Evolutionary conservation across 345 rosid genomes (phyloP).

Genomic region (Microthlaspi erraticum): DNA sequence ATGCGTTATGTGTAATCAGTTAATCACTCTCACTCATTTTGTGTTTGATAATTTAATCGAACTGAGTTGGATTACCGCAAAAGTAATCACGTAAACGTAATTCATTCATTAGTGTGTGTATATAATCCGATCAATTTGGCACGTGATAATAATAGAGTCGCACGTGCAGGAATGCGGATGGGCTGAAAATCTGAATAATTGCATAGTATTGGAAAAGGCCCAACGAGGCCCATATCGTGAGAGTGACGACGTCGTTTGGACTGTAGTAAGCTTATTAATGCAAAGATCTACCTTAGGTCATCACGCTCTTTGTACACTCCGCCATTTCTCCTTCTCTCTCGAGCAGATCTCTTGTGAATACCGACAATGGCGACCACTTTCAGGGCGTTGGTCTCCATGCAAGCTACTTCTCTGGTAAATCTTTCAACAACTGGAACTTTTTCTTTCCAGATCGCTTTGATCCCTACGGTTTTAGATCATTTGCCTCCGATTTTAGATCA

Average conservation of each 20-base stretch:
- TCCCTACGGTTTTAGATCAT: constrained; percentile 18
- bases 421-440: background rate
- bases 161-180: background rate
- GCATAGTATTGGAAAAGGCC: background rate
- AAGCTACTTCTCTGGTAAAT: constrained; percentile 45
- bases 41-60: too few relatives aligned
- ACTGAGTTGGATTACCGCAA: too few relatives aligned
- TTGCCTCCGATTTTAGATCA: background rate
- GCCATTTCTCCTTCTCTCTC: constrained; percentile 23
- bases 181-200: constrained; percentile 6
- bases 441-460: constrained; percentile 5
- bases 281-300: constrained; percentile 9
- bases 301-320: constrained; percentile 51
- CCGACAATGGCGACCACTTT: constrained; percentile 53
- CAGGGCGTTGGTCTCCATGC: constrained; percentile 49
- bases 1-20: too few relatives aligned
- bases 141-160: constrained; percentile 7
- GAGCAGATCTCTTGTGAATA: constrained; percentile 38
- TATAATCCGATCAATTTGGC: constrained; percentile 4
- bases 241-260: background rate
- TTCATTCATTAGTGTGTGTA: background rate
- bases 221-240: constrained; percentile 6
- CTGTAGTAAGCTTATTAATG: constrained; percentile 30
- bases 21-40: too few relatives aligned
- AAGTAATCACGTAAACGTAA: background rate